Conservation (phyloP, 192 early-diverging fungal species). For the Coemansia sp. region DNA sequence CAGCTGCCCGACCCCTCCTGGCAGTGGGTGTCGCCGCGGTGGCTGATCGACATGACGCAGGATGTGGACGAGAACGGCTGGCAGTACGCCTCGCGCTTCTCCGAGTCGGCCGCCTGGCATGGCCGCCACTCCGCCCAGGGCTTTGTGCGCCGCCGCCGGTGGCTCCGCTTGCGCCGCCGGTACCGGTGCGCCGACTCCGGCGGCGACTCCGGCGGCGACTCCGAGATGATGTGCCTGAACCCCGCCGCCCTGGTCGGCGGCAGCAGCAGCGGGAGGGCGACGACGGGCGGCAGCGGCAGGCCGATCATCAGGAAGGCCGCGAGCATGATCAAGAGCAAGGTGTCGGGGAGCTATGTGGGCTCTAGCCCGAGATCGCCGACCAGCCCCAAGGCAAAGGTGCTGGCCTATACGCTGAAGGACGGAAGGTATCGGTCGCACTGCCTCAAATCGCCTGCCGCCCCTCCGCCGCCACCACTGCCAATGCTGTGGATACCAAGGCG, state of each 20-base stretch:
- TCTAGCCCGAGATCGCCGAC: constrained; percentile 18
- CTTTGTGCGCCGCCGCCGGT: constrained; percentile 21
- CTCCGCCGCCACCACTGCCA: neutral
- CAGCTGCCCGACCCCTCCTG: constrained; percentile 54
- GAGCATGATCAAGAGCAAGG: constrained; percentile 35
- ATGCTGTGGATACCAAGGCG: neutral
- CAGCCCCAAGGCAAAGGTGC: constrained; percentile 5
- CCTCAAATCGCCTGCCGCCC: neutral
- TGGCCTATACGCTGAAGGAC: constrained; percentile 44
- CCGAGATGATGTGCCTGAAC: neutral
- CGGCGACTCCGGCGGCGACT: constrained; percentile 13
- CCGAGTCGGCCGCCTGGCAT: constrained; percentile 11
- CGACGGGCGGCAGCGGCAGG: neutral
- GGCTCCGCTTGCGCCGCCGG: constrained; percentile 19
- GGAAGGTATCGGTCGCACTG: constrained; percentile 36
- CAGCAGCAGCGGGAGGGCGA: too few relatives aligned
- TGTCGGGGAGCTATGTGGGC: constrained; percentile 30
- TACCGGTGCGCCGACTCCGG: constrained; percentile 3
- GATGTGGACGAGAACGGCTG: constrained; percentile 57
- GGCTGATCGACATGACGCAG: constrained; percentile 56
- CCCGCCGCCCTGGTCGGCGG: neutral
- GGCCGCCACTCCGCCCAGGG: constrained; percentile 18
- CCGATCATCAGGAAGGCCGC: constrained; percentile 14
- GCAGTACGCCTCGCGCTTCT: constrained; percentile 51
- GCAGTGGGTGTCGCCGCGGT: constrained; percentile 55